Evolutionary conservation across 2,329 filamentous ascomycete species (phyloP), one percentile per base, ranked within the genome.

Genomic region (Penicillium sp.): DNA sequence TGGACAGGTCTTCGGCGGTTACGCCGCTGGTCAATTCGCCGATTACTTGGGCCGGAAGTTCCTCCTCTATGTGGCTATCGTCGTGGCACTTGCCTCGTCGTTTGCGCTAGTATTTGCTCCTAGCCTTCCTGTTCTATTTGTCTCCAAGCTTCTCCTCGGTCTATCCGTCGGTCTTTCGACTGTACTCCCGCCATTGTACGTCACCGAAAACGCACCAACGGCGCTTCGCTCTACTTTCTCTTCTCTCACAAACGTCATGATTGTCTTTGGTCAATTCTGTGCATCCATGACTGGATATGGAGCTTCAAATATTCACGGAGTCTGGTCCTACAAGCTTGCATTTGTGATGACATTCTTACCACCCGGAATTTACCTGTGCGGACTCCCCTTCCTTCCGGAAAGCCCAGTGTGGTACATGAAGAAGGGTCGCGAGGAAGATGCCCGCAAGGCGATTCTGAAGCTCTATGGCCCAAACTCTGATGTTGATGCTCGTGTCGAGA

Each of bases 361-460:
- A 9, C 51, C 51, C 10, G 45, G 40, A 2, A 32, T 54, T 5
- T 54, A 53, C 8, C 45, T 54, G 10, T 48, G 45, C 42, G 52
- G 52, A 21, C 52, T 54, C 36, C 52, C 52, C 14, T 54, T 54
- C 4, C 53, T 55, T n/a, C 48, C 53, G 6, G 53, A 55, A 22
- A 52, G 48, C 31, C 53, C 53, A 3, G 48, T 52, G 4, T 55
- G 48, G 48, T 52, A 52, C 34, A 55, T 55, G 32, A 55, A 52
- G 16, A 55, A 55, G 27, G 48, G 48, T 10, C 44, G 53, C 3
- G 45, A 52, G 16, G 41, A 16, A 14, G 54, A 50, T 9, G 54
- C 54, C 11, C 46, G 49, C 46, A 56, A 49, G 29, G 49, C 54
- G 29, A 53, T 56, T 14, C 13, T 41, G n/a, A 39, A 10, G 21